Base-by-base conservation (phyloP, 2,329 filamentous ascomycete species). In the Periconia macrospinosa region DNA sequence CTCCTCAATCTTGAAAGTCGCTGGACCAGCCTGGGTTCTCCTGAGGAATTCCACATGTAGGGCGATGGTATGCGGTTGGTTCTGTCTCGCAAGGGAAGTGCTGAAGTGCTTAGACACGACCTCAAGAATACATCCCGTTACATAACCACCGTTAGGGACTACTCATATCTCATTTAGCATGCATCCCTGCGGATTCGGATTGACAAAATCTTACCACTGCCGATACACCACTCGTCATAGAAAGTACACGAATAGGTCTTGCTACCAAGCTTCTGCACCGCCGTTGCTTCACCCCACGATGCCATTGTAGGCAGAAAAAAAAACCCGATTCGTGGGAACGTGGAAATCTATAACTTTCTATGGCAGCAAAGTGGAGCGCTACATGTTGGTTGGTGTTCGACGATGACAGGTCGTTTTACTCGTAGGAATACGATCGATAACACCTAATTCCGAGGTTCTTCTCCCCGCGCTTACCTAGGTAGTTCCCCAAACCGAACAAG, bases 61-160 rank as follows among this genome's bases (percentile, higher is more conserved):
- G 11, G 84, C 81, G 50, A 89, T 82, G 6, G 85, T 85, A 52
- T 87, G 81, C 1, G 86, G 84, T 68, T 85, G 83, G 54, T 83
- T 81, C 47, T 82, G 82, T 47, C 80, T 77, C 55, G 78, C 74
- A 18, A 87, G 81, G 6, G 85, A 82, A 7, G 79, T 82, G 23
- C 59, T 71, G 75, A 87, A 87, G 70, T 89, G 86, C 2, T 75
- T 78, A 10, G 75, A 73, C 20, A 84, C 84, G 17, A 86, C 83
- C 50, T 80, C 78, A 56, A 88, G 79, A 56, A 91, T 80, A 46
- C 82, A 78, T 0, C 85, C 80, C 10, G 86, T 86, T 15, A 89
- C 83, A 62, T 87, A 88, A 53, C 88, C 88, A 49, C 88, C 88
- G 69, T 91, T 86, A 6, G 87, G 87, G 13, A 90, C 88, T 87